Evolutionary conservation across 805 yeast genomes (phyloP).

Genomic region (Ascoidea asiatica): DNA sequence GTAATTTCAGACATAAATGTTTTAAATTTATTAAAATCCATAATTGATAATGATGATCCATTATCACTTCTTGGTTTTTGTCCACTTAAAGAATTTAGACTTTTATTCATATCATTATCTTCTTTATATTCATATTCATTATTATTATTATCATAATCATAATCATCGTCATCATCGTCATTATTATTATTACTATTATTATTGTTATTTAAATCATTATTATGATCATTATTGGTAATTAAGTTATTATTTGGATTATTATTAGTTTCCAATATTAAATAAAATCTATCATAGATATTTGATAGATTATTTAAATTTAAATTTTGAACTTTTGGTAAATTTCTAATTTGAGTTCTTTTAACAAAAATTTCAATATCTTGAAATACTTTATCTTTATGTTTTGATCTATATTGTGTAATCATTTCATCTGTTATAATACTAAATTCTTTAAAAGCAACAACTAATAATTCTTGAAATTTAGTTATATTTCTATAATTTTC

Average conservation of each 20-base stretch:
- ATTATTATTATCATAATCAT: too few relatives aligned
- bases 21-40: constrained; percentile 62
- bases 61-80: constrained; percentile 32
- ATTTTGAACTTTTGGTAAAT: constrained; percentile 61
- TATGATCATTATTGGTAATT: constrained; percentile 10
- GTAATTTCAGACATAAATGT: constrained; percentile 68
- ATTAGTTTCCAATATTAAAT: constrained; percentile 59
- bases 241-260: constrained; percentile 23
- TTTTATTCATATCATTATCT: too few relatives aligned
- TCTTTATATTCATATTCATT: too few relatives aligned
- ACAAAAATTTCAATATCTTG: constrained; percentile 83
- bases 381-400: constrained; percentile 62
- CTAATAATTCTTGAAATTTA: constrained; percentile 79
- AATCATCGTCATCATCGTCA: too few relatives aligned
- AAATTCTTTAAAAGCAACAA: constrained; percentile 87
- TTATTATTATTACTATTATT: constrained; percentile 16
- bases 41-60: constrained; percentile 42
- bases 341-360: constrained; percentile 81
- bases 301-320: constrained; percentile 45
- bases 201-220: too few relatives aligned
- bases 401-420: constrained; percentile 55
- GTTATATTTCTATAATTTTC: constrained; percentile 56
- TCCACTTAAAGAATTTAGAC: too few relatives aligned
- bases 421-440: constrained; percentile 63
- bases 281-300: constrained; percentile 73